These are phyloP conservation scores for Trichoderma polysporum DNA, from an alignment of 2,329 filamentous ascomycete species.

Conservation along the genomic window DNA sequence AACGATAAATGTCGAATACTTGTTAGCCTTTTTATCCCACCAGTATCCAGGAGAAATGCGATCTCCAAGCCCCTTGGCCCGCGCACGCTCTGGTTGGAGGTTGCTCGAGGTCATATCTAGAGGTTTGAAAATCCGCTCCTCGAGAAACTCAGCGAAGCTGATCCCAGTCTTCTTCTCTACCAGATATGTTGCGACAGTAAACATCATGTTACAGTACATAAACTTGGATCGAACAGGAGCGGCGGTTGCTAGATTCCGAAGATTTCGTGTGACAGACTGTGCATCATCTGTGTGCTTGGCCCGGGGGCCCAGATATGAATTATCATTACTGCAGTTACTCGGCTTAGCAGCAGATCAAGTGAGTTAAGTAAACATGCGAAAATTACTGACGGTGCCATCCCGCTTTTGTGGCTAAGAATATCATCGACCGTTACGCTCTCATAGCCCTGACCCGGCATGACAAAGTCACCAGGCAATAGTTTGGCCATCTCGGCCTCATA, in stretches of 20 bases:
- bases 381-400: conserved; percentile 26
- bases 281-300: conserved; percentile 26
- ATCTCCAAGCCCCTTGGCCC: conserved; percentile 24
- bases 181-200: conserved; percentile 29
- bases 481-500: conserved; percentile 29
- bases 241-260: conserved; percentile 29
- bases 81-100: conserved; percentile 26
- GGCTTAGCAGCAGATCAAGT: background rate
- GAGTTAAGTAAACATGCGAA: background rate
- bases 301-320: conserved; percentile 26
- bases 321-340: conserved; percentile 26
- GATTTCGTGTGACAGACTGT: conserved; percentile 29
- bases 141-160: conserved; percentile 28
- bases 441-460: conserved; percentile 26
- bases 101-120: conserved; percentile 30
- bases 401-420: conserved; percentile 29
- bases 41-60: conserved; percentile 25
- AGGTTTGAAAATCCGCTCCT: conserved; percentile 27
- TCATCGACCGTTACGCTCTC: conserved; percentile 28
- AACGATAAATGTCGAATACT: conserved; percentile 13
- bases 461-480: conserved; percentile 31
- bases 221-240: conserved; percentile 28
- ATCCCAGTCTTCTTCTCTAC: conserved; percentile 26
- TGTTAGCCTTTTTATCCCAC: conserved; percentile 22
- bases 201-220: conserved; percentile 34